These are phyloP conservation scores for Hypoxylon sp. DNA, from an alignment of 2,329 filamentous ascomycete species.

Conservation along the genomic window DNA sequence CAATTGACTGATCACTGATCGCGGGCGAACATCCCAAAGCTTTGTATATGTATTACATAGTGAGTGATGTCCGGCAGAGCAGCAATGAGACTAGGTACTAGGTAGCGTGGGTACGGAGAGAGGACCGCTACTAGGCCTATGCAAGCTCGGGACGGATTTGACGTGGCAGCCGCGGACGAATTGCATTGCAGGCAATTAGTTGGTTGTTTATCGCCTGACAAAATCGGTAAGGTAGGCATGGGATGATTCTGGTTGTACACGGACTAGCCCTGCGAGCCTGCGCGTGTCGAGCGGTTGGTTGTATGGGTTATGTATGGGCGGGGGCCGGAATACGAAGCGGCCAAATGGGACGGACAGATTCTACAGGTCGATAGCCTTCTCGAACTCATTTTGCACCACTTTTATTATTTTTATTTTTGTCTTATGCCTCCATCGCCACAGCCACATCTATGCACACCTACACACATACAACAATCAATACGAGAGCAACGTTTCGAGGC, in stretches of 20 bases:
- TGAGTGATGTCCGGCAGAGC: not conserved
- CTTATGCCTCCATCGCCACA: slow-evolving; percentile 34
- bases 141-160: slow-evolving; percentile 31
- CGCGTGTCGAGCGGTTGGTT: slow-evolving; percentile 29
- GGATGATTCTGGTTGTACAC: slow-evolving; percentile 44
- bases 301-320: slow-evolving; percentile 11
- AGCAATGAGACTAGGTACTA: not conserved
- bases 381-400: slow-evolving; percentile 41
- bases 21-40: slow-evolving; percentile 9
- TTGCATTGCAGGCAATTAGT: slow-evolving; percentile 23
- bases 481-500: slow-evolving; percentile 30
- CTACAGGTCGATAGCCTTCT: slow-evolving; percentile 43
- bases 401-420: slow-evolving; percentile 38
- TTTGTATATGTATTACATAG: not conserved
- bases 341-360: slow-evolving; percentile 41
- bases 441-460: slow-evolving; percentile 34
- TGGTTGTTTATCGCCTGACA: slow-evolving; percentile 43
- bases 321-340: slow-evolving; percentile 49
- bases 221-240: slow-evolving; percentile 27
- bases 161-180: slow-evolving; percentile 35
- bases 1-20: slow-evolving; percentile 32
- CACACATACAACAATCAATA: slow-evolving; percentile 28
- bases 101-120: not conserved
- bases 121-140: slow-evolving; percentile 21
- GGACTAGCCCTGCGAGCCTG: slow-evolving; percentile 29